Conservation (phyloP, 1,284 basidiomycete species). For the Papiliotrema terrestris region DNA sequence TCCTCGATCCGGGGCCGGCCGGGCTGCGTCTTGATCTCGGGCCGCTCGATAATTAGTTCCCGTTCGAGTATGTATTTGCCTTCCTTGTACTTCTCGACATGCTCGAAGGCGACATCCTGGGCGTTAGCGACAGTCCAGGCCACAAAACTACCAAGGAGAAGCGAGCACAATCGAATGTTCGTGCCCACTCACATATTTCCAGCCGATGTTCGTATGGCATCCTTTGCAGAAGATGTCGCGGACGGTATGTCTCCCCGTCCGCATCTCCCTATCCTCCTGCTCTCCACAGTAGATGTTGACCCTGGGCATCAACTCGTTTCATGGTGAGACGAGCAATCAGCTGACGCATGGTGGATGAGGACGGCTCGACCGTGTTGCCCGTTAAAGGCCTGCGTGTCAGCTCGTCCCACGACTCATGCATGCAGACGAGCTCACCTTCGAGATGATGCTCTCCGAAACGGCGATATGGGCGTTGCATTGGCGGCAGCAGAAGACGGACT, state of each 20-base stretch:
- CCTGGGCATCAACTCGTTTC: conserved; percentile 48
- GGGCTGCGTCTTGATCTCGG: conserved; percentile 27
- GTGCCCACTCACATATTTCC: conserved; percentile 84
- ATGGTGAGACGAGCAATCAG: conserved; percentile 9
- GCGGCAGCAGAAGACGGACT: conserved; percentile 85
- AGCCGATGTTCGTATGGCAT: conserved; percentile 79
- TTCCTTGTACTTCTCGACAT: conserved; percentile 94
- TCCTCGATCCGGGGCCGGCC: conserved; percentile 35
- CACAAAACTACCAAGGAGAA: not conserved
- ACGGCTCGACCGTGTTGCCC: conserved; percentile 94
- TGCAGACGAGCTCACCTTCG: conserved; percentile 60
- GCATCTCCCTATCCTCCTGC: conserved; percentile 89
- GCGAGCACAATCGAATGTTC: not conserved
- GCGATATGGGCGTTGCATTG: conserved; percentile 91
- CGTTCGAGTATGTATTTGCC: conserved; percentile 96
- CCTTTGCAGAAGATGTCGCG: conserved; percentile 91
- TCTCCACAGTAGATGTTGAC: conserved; percentile 87
- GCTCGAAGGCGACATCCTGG: conserved; percentile 86
- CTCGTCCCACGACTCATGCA: not conserved
- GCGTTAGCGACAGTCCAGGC: not conserved
- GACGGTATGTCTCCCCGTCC: conserved; percentile 92
- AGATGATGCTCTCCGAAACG: conserved; percentile 87
- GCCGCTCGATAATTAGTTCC: conserved; percentile 61
- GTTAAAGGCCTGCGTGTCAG: conserved; percentile 66
- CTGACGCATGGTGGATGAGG: conserved; percentile 87